Base-by-base conservation (phyloP, 1,139 yeast genomes). In the Hemisphaericaspora xylanilytica region DNA sequence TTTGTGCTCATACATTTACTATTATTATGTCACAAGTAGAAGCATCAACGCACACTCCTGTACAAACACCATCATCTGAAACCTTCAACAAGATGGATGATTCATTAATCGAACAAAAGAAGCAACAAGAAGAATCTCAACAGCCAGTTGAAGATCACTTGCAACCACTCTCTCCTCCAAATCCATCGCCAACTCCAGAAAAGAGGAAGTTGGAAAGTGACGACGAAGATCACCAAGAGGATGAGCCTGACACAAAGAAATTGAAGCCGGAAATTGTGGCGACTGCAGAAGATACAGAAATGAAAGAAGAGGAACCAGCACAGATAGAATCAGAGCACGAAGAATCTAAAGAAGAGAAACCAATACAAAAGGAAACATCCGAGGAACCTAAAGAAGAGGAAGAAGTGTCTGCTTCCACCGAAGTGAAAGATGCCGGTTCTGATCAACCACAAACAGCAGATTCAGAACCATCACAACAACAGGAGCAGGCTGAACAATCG, bases 121-220 rank as follows among this genome's bases (percentile, higher is more conserved):
- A 32, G 18, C 28, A 30, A 17, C 24, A 11, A 9, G 12, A 28
- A 20, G 37, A 35, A 32, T 39, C 35, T 24, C 27, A 18, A 35
- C n/a, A 18, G 15, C 37, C 21, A 36, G 28, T 12, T 45, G 43
- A 29, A 44, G 33, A 32, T 47, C 47, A 34, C 61, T 66, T 63
- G 39, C 64, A 65, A 45, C 75, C 75, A 4, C 65, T 70, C 35
- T 67, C 73, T 32, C 74, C 75, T 3, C 75, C 75, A 5, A 65
- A 67, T 40, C 75, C 74, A 3, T 63, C 72, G 4, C 75, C 75
- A 7, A 59, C 68, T 34, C 74, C 75, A 0, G 70, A 64, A 40
- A 66, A 67, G 48, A 66, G 63, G 42, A 57, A 52, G 45, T 49
- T 63, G 40, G 69, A 61, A 6, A 40, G 39, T 6, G 41, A 45